These are phyloP conservation scores for Amanita phalloides DNA, from an alignment of 768 basidiomycete species.

Conservation along the genomic window DNA sequence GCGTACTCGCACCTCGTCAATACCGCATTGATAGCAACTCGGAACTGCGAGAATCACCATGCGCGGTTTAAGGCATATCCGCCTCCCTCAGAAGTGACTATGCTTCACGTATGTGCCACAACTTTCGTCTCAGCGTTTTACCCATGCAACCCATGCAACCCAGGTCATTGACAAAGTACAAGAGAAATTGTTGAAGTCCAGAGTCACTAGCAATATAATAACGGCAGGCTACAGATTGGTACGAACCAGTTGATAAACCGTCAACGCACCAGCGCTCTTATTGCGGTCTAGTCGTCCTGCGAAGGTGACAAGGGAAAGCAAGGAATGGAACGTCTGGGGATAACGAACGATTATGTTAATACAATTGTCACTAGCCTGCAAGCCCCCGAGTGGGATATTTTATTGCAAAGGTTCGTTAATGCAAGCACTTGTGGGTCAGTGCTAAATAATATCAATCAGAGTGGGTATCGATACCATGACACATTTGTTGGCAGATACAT, in stretches of 20 bases:
- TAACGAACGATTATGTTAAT: constrained; percentile 59
- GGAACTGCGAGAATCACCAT: constrained; percentile 6
- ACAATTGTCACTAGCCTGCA: constrained; percentile 63
- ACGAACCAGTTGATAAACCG: constrained; percentile 10
- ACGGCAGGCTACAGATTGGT: constrained; percentile 58
- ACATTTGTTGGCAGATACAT: constrained; percentile 67
- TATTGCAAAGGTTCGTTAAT: constrained; percentile 45
- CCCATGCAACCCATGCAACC: neutral
- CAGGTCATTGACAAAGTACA: constrained; percentile 59
- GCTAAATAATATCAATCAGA: constrained; percentile 27
- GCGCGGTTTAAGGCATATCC: constrained; percentile 1
- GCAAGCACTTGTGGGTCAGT: neutral
- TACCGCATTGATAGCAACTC: constrained; percentile 34
- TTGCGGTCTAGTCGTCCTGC: constrained; percentile 16
- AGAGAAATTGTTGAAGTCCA: constrained; percentile 35
- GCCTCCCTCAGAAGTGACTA: constrained; percentile 30
- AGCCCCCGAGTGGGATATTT: constrained; percentile 51
- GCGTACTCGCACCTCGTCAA: constrained; percentile 28
- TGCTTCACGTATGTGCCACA: constrained; percentile 24
- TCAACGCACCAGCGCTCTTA: neutral
- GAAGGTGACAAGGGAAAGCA: constrained; percentile 28
- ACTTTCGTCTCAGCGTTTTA: neutral
- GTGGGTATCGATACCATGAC: constrained; percentile 70
- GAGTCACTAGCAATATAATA: constrained; percentile 44
- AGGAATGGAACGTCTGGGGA: constrained; percentile 27